Percentiles rank a stretch among this genome's conserved stretches.
Evolutionary conservation across 1,139 yeast genomes (phyloP).

Genomic region (Candida tunisiensis): DNA sequence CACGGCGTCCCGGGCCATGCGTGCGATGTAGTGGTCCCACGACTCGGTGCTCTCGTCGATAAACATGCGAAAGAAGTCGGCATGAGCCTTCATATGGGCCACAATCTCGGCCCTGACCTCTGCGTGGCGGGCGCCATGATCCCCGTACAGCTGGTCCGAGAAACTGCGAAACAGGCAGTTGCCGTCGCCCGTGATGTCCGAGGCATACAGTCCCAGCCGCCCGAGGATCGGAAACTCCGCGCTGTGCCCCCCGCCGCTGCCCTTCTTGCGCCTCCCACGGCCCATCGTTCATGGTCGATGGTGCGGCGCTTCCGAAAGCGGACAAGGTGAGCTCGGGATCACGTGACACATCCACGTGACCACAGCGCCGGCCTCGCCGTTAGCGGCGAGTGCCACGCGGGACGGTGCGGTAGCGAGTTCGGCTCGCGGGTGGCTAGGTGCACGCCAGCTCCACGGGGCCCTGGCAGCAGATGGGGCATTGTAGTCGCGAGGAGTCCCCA

Average conservation of each 20-base stretch:
- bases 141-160: constrained; percentile 24
- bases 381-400: too few species aligned
- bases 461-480: too few species aligned
- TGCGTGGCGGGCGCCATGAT: constrained; percentile 14
- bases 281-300: too few species aligned
- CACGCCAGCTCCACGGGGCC: too few species aligned
- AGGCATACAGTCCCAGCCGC: constrained; percentile 19
- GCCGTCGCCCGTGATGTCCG: constrained; percentile 24
- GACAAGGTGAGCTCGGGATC: too few species aligned
- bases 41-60: constrained; percentile 16
- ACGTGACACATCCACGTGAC: constrained; percentile 4
- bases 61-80: constrained; percentile 15
- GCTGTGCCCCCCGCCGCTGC: too few species aligned
- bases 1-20: constrained; percentile 23
- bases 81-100: constrained; percentile 15
- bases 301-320: too few species aligned
- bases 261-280: too few species aligned
- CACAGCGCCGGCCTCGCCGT: too few species aligned
- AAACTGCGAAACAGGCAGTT: constrained; percentile 26
- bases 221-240: constrained; percentile 21
- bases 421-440: too few species aligned
- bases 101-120: constrained; percentile 18
- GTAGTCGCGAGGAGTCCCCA: too few species aligned
- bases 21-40: constrained; percentile 17
- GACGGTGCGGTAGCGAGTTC: too few species aligned